phyloP scores from a whole-genome alignment of 2,329 filamentous ascomycete species.

The Nemania abortiva region DNA sequence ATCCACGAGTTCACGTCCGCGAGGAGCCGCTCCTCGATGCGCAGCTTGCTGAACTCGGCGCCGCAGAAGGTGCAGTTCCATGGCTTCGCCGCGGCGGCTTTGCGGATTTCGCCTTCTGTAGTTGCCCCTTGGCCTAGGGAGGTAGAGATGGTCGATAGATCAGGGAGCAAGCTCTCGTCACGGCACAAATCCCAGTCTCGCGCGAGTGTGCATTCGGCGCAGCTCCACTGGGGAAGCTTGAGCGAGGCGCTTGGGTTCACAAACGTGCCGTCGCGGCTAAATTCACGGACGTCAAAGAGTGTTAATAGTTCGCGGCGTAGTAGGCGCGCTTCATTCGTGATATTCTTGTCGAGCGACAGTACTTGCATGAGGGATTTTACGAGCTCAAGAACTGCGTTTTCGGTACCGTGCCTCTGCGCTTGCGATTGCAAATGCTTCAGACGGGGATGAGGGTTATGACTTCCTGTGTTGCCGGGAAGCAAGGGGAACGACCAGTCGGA shows the following conservation, averaged over 20 bases:
- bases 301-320: constrained; percentile 89
- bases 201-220: constrained; percentile 89
- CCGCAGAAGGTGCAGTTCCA: constrained; percentile 86
- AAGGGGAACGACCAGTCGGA: constrained; percentile 87
- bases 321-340: constrained; percentile 86
- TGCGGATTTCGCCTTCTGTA: constrained; percentile 37
- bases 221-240: constrained; percentile 80
- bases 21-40: constrained; percentile 86
- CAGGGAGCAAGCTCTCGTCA: constrained; percentile 82
- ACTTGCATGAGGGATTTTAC: constrained; percentile 96
- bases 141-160: constrained; percentile 47
- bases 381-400: constrained; percentile 86
- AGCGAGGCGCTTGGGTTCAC: constrained; percentile 84
- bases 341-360: constrained; percentile 88
- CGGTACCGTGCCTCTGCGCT: constrained; percentile 51
- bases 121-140: background rate
- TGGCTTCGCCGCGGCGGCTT: constrained; percentile 55
- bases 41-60: constrained; percentile 79
- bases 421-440: constrained; percentile 33
- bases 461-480: constrained; percentile 72
- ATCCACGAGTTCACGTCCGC: constrained; percentile 79
- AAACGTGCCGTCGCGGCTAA: constrained; percentile 88
- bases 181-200: constrained; percentile 93
- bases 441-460: constrained; percentile 62
- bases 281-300: constrained; percentile 95